These are phyloP conservation scores for Suzukiozyma palmioleophila DNA, from an alignment of 1,139 yeast genomes.

Conservation along the genomic window DNA sequence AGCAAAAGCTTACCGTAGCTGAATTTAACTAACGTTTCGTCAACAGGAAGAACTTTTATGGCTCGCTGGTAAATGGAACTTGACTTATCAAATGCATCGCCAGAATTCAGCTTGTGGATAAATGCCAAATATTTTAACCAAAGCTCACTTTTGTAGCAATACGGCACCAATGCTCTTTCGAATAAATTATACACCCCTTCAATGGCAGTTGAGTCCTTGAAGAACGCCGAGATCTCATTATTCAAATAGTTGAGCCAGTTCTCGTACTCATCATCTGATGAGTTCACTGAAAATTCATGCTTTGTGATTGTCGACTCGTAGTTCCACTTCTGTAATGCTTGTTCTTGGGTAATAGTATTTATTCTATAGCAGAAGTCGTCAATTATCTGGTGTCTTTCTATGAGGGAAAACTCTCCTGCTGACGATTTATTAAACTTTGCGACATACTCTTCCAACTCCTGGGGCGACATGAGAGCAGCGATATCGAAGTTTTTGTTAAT, in stretches of 20 bases:
- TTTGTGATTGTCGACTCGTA: constrained; percentile 50
- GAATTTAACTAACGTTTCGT: constrained; percentile 32
- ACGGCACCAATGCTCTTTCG: constrained; percentile 59
- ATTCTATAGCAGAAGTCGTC: constrained; percentile 40
- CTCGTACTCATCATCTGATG: constrained; percentile 21
- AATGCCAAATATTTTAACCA: constrained; percentile 60
- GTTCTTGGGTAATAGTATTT: constrained; percentile 43
- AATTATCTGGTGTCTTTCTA: constrained; percentile 33
- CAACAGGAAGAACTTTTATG: constrained; percentile 42
- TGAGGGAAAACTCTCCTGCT: constrained; percentile 21
- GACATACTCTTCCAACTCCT: constrained; percentile 16
- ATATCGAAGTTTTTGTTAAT: constrained; percentile 32
- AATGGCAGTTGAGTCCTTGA: not conserved
- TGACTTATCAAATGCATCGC: constrained; percentile 18
- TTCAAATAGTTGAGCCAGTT: constrained; percentile 54
- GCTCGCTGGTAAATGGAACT: constrained; percentile 37
- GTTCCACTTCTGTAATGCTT: constrained; percentile 56
- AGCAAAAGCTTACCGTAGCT: constrained; percentile 36
- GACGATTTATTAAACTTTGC: constrained; percentile 18
- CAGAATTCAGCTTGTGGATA: constrained; percentile 14
- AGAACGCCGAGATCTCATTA: constrained; percentile 27
- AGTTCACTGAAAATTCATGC: constrained; percentile 39
- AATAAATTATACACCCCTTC: constrained; percentile 26
- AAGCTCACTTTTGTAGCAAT: constrained; percentile 43
- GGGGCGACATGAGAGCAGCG: constrained; percentile 26